Evolutionary conservation across 2,329 filamentous ascomycete genomes (phyloP), one percentile per base, ranked within the genome.

Genomic region (Diaporthe humulicola): DNA sequence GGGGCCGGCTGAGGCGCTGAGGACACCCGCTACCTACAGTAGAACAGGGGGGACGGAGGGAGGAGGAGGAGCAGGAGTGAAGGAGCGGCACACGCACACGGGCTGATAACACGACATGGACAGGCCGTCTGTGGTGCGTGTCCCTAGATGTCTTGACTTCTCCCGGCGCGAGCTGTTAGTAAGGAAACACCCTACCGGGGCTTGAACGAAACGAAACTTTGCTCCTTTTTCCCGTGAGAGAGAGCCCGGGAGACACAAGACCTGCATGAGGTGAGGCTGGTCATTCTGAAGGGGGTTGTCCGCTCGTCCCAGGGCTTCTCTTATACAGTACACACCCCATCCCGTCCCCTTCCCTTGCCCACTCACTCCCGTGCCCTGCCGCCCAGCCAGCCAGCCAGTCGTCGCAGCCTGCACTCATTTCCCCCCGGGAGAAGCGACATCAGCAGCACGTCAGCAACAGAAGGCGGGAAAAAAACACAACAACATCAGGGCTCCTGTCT

Each of bases 221-320:
- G 57, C 57, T 50, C 54, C 48, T 72, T 64, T 52, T 25, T 38
- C 45, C 57, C 25, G 56, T 28, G 8, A 64, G 40, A 19, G 19
- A 42, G 42, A 72, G 48, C 9, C 64, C 64, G 48, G 33, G 70
- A 72, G 57, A 64, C 57, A 72, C 40, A 48, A 72, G 70, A 72
- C 70, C 57, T 72, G 70, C 70, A 72, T 72, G 57, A 61, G 56
- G 42, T 45, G 45, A 64, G 45, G 60, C 64, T 69, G 70, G 56
- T 64, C 45, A 64, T 28, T 45, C 45, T 72, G 70, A 71, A 52
- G 56, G 33, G 45, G 64, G n/a, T 22, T 69, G 48, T 52, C 42
- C 19, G 61, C 28, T 19, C 30, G 42, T 66, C n/a, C 64, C 64
- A 67, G 64, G 30, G 64, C 19, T 45, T 67, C 45, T 67, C 64